Conservation (phyloP, 495 filamentous ascomycete genomes). For the Aspergillus panamensis region DNA sequence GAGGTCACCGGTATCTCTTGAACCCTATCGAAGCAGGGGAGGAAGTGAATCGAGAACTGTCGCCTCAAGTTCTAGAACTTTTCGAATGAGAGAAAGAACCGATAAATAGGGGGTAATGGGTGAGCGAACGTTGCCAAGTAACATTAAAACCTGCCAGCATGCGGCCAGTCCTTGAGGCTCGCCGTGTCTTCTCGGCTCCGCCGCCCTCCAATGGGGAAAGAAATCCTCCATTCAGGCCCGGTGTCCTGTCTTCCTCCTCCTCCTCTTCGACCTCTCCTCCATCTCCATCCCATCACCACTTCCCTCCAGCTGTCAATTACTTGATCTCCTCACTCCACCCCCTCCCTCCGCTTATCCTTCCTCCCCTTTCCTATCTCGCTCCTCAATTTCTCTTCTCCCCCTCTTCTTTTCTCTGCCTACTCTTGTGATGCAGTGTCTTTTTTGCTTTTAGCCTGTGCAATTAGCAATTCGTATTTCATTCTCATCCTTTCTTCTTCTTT, state of each 20-base stretch:
- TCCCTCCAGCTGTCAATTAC: slow-evolving; percentile 12
- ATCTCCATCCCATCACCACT: slow-evolving; percentile 7
- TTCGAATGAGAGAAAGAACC: neutral
- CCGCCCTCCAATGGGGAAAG: slow-evolving; percentile 14
- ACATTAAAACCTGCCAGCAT: slow-evolving; percentile 1
- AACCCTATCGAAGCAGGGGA: too few relatives aligned
- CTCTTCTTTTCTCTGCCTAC: slow-evolving; percentile 18
- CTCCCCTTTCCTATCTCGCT: slow-evolving; percentile 10
- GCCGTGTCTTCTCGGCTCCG: slow-evolving; percentile 16
- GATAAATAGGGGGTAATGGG: neutral
- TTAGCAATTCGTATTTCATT: slow-evolving; percentile 20
- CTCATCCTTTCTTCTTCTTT: slow-evolving; percentile 22
- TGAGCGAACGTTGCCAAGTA: neutral
- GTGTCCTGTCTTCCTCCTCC: slow-evolving; percentile 33
- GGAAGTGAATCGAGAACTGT: too few relatives aligned
- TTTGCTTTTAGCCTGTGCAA: slow-evolving; percentile 21
- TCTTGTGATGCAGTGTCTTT: slow-evolving; percentile 20
- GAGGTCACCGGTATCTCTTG: too few relatives aligned
- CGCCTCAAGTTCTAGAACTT: too few relatives aligned
- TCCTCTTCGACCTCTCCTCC: slow-evolving; percentile 5
- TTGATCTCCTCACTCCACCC: slow-evolving; percentile 12
- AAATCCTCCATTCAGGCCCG: slow-evolving; percentile 25
- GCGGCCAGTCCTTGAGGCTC: slow-evolving; percentile 6
- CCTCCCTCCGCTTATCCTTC: slow-evolving; percentile 16
- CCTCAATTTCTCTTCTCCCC: slow-evolving; percentile 19